Evolutionary conservation across 805 yeast species (phyloP).

Genomic region (Myxozyma kluyveri): DNA sequence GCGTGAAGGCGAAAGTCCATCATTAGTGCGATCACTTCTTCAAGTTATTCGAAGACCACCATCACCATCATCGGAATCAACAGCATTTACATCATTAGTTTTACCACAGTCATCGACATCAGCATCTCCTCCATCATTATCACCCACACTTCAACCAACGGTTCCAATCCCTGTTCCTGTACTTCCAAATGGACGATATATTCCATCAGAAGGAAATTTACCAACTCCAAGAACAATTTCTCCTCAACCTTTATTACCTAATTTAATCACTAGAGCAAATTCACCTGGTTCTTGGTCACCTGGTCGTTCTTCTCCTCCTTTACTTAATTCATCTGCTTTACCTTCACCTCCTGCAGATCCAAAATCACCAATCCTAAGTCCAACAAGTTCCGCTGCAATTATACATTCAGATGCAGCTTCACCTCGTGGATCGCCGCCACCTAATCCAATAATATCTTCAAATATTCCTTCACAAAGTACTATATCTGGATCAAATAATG

Average conservation of each 20-base stretch:
- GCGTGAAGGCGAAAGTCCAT: constrained; percentile 8
- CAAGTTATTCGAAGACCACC: constrained; percentile 25
- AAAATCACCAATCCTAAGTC: constrained; percentile 11
- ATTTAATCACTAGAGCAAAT: constrained; percentile 5
- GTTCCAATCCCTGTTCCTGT: background rate
- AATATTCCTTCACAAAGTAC: background rate
- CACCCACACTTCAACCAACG: background rate
- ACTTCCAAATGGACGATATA: background rate
- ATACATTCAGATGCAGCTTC: background rate
- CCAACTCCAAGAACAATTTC: constrained; percentile 25
- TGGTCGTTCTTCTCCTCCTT: constrained; percentile 18
- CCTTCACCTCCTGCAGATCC: constrained; percentile 22
- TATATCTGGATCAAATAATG: background rate
- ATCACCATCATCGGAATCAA: constrained; percentile 15
- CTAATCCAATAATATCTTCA: background rate
- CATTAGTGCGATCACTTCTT: constrained; percentile 22
- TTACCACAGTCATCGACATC: background rate
- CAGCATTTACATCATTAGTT: background rate
- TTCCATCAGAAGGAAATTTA: constrained; percentile 2
- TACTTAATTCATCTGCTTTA: constrained; percentile 10
- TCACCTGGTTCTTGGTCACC: constrained; percentile 17
- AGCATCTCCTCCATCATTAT: background rate
- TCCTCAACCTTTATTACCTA: constrained; percentile 7
- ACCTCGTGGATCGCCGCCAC: background rate
- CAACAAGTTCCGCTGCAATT: background rate